Percentiles rank a stretch among this genome's conserved stretches.
Evolutionary conservation across 805 yeast genomes (phyloP).

Genomic region (Wickerhamiella azyma): DNA sequence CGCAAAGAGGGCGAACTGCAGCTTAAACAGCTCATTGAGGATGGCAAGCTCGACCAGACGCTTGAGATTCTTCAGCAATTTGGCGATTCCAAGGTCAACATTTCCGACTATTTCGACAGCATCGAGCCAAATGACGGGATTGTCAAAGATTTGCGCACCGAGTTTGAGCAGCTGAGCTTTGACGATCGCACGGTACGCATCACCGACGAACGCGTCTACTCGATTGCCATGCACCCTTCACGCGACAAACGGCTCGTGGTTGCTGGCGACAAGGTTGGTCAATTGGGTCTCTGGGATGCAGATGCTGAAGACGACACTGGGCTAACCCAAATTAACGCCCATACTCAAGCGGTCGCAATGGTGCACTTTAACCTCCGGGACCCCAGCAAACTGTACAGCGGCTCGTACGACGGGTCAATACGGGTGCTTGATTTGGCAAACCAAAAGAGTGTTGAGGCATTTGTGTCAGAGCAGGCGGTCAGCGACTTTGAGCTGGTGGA

Average conservation of each 20-base stretch:
- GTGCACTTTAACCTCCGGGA: conserved; percentile 40
- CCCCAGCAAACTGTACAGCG: conserved; percentile 45
- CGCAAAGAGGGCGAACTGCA: conserved; percentile 34
- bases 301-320: conserved; percentile 28
- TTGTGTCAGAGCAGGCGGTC: conserved; percentile 37
- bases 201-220: conserved; percentile 52
- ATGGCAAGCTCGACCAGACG: conserved; percentile 29
- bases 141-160: conserved; percentile 37
- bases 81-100: conserved; percentile 21
- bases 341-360: conserved; percentile 58
- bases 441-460: conserved; percentile 45
- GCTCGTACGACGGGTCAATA: conserved; percentile 82
- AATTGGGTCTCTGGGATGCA: conserved; percentile 79
- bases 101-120: conserved; percentile 32
- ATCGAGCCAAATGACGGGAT: conserved; percentile 40
- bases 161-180: conserved; percentile 37
- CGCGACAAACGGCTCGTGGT: conserved; percentile 45
- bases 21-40: conserved; percentile 21
- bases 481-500: conserved; percentile 58
- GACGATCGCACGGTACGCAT: conserved; percentile 54
- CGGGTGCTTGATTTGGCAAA: conserved; percentile 55
- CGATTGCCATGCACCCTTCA: conserved; percentile 67
- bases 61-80: conserved; percentile 20
- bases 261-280: conserved; percentile 86
- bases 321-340: conserved; percentile 55